These are phyloP conservation scores for Cercospora canescens DNA, from an alignment of 2,329 filamentous ascomycete species.

Conservation along the genomic window DNA sequence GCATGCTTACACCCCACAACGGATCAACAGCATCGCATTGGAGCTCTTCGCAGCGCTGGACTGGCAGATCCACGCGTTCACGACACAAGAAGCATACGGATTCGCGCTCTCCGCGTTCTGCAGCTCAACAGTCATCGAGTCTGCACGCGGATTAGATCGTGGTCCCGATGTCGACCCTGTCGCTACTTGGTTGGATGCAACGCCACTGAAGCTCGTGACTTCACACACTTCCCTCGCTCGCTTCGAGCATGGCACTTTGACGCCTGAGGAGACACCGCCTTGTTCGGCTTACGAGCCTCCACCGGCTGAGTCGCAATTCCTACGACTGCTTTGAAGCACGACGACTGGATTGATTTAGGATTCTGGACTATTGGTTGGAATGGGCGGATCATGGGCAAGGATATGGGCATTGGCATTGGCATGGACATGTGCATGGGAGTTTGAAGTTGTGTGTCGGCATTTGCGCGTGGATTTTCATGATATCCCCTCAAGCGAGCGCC, in stretches of 20 bases:
- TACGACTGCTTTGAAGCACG: not conserved
- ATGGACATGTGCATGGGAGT: no score
- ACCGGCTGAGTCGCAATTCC: not conserved
- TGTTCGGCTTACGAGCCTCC: not conserved
- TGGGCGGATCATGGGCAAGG: not conserved
- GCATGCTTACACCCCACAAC: slow-evolving; percentile 18
- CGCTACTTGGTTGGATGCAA: not conserved
- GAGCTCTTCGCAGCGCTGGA: slow-evolving; percentile 27
- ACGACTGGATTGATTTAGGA: not conserved
- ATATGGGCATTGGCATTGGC: not conserved
- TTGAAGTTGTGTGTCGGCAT: not conserved
- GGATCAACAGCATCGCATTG: slow-evolving; percentile 24
- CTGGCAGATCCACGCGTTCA: slow-evolving; percentile 29
- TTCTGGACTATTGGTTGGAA: not conserved
- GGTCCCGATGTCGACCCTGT: not conserved
- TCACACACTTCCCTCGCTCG: not conserved
- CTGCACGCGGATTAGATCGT: not conserved
- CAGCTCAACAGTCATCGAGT: not conserved
- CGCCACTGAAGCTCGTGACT: slow-evolving; percentile 1
- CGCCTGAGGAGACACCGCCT: not conserved
- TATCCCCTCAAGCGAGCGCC: not conserved
- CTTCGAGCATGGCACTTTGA: slow-evolving; percentile 1
- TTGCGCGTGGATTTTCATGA: not conserved
- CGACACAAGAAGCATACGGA: slow-evolving; percentile 16
- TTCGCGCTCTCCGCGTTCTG: slow-evolving; percentile 7